Conservation (phyloP, 495 filamentous ascomycete species). For the Aspergillus panamensis region DNA sequence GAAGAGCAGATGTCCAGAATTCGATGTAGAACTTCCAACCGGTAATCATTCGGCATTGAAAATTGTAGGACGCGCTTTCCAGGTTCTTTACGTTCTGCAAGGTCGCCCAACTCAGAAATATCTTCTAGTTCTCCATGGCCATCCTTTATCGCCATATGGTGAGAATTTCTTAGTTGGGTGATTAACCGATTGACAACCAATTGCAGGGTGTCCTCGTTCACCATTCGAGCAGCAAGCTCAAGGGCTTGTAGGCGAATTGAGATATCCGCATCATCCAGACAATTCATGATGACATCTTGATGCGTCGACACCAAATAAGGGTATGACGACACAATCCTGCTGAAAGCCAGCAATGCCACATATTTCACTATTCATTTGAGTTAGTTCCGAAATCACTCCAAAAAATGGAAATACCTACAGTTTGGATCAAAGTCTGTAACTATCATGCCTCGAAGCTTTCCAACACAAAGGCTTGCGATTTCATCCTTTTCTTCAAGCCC, state of each 20-base stretch:
- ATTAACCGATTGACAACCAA: conserved; percentile 83
- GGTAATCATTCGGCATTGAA: conserved; percentile 75
- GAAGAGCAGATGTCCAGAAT: conserved; percentile 90
- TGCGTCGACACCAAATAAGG: conserved; percentile 83
- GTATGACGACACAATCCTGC: conserved; percentile 86
- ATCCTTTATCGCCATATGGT: conserved; percentile 22
- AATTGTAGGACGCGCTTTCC: conserved; percentile 27
- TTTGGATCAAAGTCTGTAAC: conserved; percentile 91
- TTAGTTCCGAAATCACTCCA: not conserved
- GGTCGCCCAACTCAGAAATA: not conserved
- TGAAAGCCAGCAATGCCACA: conserved; percentile 91
- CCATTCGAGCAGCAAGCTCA: conserved; percentile 88
- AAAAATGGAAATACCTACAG: conserved; percentile 47
- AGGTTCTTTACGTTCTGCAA: conserved; percentile 1
- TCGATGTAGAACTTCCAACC: conserved; percentile 67
- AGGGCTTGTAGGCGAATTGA: conserved; percentile 93
- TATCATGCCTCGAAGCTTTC: conserved; percentile 89
- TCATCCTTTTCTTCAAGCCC: conserved; percentile 80
- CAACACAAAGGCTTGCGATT: conserved; percentile 88
- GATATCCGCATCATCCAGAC: conserved; percentile 91
- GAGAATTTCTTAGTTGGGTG: conserved; percentile 65
- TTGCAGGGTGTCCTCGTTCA: conserved; percentile 75
- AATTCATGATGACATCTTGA: conserved; percentile 92
- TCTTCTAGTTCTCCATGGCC: conserved; percentile 3
- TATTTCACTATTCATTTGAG: conserved; percentile 70